Conservation (phyloP, 768 basidiomycete species). For the Tulasnella sp. region DNA sequence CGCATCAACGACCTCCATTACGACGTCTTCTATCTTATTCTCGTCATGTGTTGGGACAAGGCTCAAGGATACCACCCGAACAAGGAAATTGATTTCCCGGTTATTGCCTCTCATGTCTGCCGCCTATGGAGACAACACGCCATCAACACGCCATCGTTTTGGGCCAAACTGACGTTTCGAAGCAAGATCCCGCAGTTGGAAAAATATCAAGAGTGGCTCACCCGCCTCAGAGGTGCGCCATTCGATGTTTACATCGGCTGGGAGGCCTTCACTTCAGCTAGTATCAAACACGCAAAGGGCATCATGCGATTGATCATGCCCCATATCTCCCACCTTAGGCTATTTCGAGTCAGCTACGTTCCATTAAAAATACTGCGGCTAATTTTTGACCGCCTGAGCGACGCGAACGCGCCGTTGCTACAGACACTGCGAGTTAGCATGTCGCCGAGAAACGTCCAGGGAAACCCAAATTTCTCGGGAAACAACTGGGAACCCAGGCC, state of each 20-base stretch:
- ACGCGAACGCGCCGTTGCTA: neutral
- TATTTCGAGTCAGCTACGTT: slow-evolving; percentile 34
- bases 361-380: slow-evolving; percentile 42
- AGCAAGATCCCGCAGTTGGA: neutral
- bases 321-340: slow-evolving; percentile 38
- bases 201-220: neutral
- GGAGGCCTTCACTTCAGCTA: too few relatives aligned
- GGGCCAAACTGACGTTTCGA: neutral
- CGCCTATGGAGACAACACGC: slow-evolving; percentile 25
- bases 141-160: slow-evolving; percentile 37
- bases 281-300: neutral
- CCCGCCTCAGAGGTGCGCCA: neutral
- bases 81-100: neutral
- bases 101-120: neutral
- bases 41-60: neutral
- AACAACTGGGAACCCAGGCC: neutral
- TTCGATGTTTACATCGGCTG: neutral
- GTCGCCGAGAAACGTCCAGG: neutral
- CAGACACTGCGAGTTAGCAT: neutral
- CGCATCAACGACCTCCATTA: neutral
- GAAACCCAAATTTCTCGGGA: neutral
- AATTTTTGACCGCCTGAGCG: slow-evolving; percentile 43
- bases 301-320: neutral
- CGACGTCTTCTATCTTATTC: neutral
- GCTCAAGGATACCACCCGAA: neutral